A percentile compares a stretch with the other conserved stretches of the same genome.
Evolutionary conservation across 495 filamentous ascomycete species (phyloP).

Genomic region (Lasiosphaeria hispida): DNA sequence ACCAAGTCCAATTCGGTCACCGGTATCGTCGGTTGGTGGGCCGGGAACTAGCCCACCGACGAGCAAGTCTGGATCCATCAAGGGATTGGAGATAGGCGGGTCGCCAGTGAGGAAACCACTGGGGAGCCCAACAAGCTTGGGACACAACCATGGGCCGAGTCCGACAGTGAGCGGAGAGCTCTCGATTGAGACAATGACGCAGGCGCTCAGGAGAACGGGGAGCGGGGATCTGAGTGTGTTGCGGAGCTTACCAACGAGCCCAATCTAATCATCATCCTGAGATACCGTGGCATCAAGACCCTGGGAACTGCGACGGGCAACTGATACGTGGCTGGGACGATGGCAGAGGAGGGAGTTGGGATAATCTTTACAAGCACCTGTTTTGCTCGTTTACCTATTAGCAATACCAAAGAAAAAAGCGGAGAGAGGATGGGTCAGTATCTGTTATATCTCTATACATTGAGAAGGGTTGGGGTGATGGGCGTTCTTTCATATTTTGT

Average conservation of each 20-base stretch:
- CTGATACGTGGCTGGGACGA: no score
- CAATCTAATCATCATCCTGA: conserved; percentile 32
- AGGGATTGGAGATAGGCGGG: conserved; percentile 55
- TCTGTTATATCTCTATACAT: no score
- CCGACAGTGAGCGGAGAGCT: conserved; percentile 61
- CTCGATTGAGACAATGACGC: conserved; percentile 85
- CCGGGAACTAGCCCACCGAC: conserved; percentile 63
- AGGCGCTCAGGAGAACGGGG: conserved; percentile 76
- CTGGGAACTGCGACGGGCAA: neutral
- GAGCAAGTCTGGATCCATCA: conserved; percentile 63
- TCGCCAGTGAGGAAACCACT: conserved; percentile 54
- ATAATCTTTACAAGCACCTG: no score
- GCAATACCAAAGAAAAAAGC: no score
- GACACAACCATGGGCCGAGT: conserved; percentile 12
- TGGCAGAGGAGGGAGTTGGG: no score
- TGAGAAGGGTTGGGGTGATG: no score
- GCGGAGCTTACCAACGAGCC: conserved; percentile 61
- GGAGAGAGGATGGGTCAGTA: no score
- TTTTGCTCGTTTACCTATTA: no score
- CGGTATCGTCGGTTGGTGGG: conserved; percentile 57
- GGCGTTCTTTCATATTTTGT: no score
- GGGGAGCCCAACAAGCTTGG: conserved; percentile 44
- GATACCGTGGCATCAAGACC: neutral
- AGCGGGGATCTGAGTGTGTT: conserved; percentile 72
- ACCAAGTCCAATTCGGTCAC: conserved; percentile 68